These are phyloP conservation scores for Globisporangium solare DNA, from an alignment of 352 stramenopile species.

Conservation along the genomic window DNA sequence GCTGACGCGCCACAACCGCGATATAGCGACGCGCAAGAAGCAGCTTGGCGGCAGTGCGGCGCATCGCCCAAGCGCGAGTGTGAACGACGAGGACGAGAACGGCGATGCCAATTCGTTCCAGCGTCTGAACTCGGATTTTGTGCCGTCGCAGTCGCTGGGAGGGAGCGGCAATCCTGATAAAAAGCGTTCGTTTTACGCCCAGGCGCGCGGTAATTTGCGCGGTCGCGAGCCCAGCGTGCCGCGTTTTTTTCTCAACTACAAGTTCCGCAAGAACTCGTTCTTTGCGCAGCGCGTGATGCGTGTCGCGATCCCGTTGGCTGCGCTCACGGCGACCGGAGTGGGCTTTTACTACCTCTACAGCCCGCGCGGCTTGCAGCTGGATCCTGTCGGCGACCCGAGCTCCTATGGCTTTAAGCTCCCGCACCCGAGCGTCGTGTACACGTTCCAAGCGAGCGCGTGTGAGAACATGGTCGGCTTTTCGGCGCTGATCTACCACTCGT, in stretches of 20 bases:
- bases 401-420: constrained; percentile 49
- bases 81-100: constrained; percentile 4
- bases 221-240: constrained; percentile 54
- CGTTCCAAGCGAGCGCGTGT: constrained; percentile 59
- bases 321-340: constrained; percentile 39
- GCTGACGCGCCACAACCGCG: constrained; percentile 2
- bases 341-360: constrained; percentile 74
- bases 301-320: constrained; percentile 31
- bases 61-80: neutral
- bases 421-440: constrained; percentile 47
- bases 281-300: constrained; percentile 62
- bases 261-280: constrained; percentile 74
- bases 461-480: constrained; percentile 81
- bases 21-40: constrained; percentile 2
- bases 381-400: constrained; percentile 13
- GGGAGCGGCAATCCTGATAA: constrained; percentile 24
- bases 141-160: neutral
- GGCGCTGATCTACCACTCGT: constrained; percentile 59
- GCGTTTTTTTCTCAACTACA: constrained; percentile 45
- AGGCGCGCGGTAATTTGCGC: constrained; percentile 23
- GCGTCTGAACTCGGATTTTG: constrained; percentile 11
- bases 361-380: constrained; percentile 39
- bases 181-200: constrained; percentile 53
- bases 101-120: neutral
- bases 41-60: neutral